A percentile compares a stretch with the other conserved stretches of the same genome.
Evolutionary conservation across 257 asterid species (phyloP).

Genomic region (Coffea eugenioides): DNA sequence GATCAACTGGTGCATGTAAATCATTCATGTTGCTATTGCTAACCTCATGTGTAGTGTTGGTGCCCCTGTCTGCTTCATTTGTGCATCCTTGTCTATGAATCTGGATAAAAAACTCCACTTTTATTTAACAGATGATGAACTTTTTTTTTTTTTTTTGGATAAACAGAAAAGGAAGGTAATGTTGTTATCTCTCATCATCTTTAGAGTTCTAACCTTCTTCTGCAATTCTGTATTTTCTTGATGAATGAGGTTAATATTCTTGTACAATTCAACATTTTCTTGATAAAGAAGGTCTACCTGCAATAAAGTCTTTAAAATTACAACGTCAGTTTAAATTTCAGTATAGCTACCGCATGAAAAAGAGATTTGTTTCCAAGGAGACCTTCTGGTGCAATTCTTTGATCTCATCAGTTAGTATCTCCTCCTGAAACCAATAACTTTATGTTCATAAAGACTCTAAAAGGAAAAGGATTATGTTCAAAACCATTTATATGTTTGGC

Average conservation of each 20-base stretch:
- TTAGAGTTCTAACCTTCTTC: conserved; percentile 40
- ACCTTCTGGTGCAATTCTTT: conserved; percentile 60
- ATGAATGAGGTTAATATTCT: conserved; percentile 40
- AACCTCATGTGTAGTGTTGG: conserved; percentile 17
- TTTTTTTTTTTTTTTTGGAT: background rate
- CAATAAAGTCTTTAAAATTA: conserved; percentile 22
- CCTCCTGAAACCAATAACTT: conserved; percentile 43
- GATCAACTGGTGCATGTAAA: conserved; percentile 24
- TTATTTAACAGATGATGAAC: background rate
- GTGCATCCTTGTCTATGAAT: conserved; percentile 33
- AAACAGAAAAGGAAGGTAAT: background rate
- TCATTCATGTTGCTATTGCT: conserved; percentile 16
- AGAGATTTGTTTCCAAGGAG: too few species aligned
- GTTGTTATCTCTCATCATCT: background rate
- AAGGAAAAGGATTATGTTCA: background rate
- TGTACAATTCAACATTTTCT: conserved; percentile 51
- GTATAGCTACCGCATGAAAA: background rate
- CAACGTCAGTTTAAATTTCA: background rate
- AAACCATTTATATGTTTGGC: background rate
- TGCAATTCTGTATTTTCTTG: conserved; percentile 50
- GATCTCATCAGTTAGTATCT: conserved; percentile 47
- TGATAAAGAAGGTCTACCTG: conserved; percentile 60
- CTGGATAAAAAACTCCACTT: conserved; percentile 28
- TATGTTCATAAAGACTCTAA: background rate
- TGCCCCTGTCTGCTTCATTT: conserved; percentile 26